These are phyloP conservation scores for Holtermanniella nyarrowii DNA, from an alignment of 768 basidiomycete genomes.

Conservation along the genomic window DNA sequence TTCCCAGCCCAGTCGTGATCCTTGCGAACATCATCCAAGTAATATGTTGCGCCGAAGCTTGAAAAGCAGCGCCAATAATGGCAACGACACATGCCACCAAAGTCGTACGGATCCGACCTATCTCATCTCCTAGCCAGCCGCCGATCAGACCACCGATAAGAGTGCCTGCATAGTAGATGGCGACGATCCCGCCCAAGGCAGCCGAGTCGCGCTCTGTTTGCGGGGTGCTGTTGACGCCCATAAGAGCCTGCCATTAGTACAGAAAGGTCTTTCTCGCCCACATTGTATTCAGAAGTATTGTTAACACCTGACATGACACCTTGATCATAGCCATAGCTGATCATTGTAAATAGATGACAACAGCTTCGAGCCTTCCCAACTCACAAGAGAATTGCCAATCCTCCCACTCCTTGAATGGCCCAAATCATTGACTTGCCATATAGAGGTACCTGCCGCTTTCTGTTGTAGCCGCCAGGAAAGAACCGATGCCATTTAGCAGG, in stretches of 20 bases:
- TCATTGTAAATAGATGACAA: background rate
- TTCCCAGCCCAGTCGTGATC: conserved; percentile 18
- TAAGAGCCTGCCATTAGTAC: background rate
- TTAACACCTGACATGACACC: conserved; percentile 22
- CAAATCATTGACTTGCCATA: conserved; percentile 4
- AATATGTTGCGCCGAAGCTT: conserved; percentile 14
- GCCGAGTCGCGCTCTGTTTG: conserved; percentile 3
- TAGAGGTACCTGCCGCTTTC: conserved; percentile 1
- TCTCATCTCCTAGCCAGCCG: conserved; percentile 19
- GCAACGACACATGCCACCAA: conserved; percentile 13
- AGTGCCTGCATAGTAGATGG: conserved; percentile 24
- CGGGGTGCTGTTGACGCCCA: conserved; percentile 14
- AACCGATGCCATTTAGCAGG: conserved; percentile 2
- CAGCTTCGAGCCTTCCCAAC: no score
- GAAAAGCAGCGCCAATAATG: conserved; percentile 26
- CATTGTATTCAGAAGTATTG: conserved; percentile 13
- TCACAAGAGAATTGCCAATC: background rate
- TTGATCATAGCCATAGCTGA: background rate
- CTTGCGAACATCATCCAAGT: conserved; percentile 24
- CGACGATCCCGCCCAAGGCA: conserved; percentile 22
- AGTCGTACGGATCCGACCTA: conserved; percentile 22
- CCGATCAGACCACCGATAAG: conserved; percentile 20
- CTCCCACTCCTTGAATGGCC: background rate
- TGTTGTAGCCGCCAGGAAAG: conserved; percentile 7
- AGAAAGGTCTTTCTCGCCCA: background rate